Evolutionary conservation across 768 basidiomycete genomes (phyloP), one percentile per base, ranked within the genome.

Genomic region (Holtermannia corniformis): DNA sequence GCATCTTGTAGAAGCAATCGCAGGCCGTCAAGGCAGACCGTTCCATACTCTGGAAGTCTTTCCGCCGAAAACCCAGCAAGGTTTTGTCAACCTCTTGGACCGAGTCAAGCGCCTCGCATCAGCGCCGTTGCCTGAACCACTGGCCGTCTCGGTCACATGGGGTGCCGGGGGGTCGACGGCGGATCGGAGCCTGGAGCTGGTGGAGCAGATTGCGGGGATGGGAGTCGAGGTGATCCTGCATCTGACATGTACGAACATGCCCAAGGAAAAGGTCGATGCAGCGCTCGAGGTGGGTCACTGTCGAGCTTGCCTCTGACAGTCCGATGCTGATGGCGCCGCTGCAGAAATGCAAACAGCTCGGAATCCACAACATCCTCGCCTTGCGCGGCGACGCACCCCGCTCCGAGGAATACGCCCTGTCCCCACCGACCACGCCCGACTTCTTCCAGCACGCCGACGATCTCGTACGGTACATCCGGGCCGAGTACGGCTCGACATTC

Each of bases 31-130:
- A 4, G 69, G 76, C 7, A 37, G 32, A 37, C 87, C 89, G 0
- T 93, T 87, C 74, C 95, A 82, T 68, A 89, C 87, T 0, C 88
- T 93, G 71, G 93, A 97, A 71, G 95, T 95, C 79, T 97, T 97
- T 67, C 93, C 93, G 13, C 93, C 93, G 12, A 80, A 88, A 54
- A 97, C 93, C 11, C 59, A 63, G 26, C 72, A 92, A 82, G 93
- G 93, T 47, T 87, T 95, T 64, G 82, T 86, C 64, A 99, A 99
- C 70, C 78, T 99, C 21, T 76, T 90, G 55, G 77, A 87, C 47
- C 87, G 95, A 43, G 87, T 97, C 59, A 80, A 83, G 24, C 81
- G 95, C 46, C 77, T 97, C 52, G 62, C 67, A 19, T 77, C 84
- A n/a, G 64, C 75, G 4, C 76, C 97, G 13, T 75, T 81, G 28